These are phyloP conservation scores for Alternaria arbusti DNA, from an alignment of 2,329 filamentous ascomycete genomes.

Conservation along the genomic window DNA sequence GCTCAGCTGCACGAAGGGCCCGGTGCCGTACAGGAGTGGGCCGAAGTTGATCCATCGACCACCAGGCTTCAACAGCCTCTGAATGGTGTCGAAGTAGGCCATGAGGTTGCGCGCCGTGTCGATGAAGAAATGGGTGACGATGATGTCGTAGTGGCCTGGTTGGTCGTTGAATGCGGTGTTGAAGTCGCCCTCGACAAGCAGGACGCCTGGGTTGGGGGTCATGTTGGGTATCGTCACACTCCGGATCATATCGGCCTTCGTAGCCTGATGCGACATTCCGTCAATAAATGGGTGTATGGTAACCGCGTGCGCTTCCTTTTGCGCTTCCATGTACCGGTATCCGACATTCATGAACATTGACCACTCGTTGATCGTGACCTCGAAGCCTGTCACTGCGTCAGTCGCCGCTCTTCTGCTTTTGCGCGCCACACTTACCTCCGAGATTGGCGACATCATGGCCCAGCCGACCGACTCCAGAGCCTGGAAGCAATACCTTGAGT, in stretches of 20 bases:
- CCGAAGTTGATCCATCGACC: slow-evolving; percentile 65
- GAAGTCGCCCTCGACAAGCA: slow-evolving; percentile 65
- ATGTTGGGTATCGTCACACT: slow-evolving; percentile 54
- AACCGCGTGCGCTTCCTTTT: slow-evolving; percentile 29
- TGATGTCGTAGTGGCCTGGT: slow-evolving; percentile 52
- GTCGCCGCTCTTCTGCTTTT: rapidly evolving
- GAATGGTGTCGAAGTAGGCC: slow-evolving; percentile 62
- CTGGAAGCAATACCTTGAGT: slow-evolving; percentile 58
- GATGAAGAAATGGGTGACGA: slow-evolving; percentile 67
- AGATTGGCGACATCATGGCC: slow-evolving; percentile 59
- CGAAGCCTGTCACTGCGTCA: slow-evolving; percentile 47
- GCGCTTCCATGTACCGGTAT: slow-evolving; percentile 57
- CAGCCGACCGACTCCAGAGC: slow-evolving; percentile 60
- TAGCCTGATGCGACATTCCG: slow-evolving; percentile 63
- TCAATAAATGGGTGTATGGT: slow-evolving; percentile 61
- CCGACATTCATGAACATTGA: slow-evolving; percentile 64
- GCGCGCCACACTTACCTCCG: slow-evolving; percentile 33
- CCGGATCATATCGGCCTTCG: slow-evolving; percentile 56
- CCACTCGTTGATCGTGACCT: slow-evolving; percentile 65
- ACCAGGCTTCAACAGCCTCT: slow-evolving; percentile 54
- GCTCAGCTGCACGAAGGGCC: slow-evolving; percentile 61
- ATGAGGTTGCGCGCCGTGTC: slow-evolving; percentile 65
- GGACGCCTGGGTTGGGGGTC: slow-evolving; percentile 45
- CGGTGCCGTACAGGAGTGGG: slow-evolving; percentile 62
- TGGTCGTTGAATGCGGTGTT: slow-evolving; percentile 49